Evolutionary conservation across 768 basidiomycete genomes (phyloP).

Genomic region (Amanita inopinata): DNA sequence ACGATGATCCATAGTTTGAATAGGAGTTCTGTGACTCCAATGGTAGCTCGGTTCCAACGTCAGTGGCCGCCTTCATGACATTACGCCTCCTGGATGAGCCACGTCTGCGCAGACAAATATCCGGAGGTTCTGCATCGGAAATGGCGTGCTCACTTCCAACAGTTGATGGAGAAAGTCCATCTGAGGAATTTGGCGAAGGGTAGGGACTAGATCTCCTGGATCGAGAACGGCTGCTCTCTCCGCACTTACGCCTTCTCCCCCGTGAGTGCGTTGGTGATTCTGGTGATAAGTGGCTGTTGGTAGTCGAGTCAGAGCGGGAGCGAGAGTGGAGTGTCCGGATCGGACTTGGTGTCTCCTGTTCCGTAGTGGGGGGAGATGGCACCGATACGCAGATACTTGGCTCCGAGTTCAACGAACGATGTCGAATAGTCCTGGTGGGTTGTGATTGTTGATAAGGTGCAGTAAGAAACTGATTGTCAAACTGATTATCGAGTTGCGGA

Average conservation of each 20-base stretch:
- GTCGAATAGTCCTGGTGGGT: slow-evolving; percentile 1
- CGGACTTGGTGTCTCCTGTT: not conserved
- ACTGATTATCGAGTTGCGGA: not conserved
- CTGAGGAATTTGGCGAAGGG: not conserved
- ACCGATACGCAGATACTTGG: slow-evolving; percentile 5
- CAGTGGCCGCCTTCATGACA: too few species aligned
- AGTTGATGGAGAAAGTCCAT: not conserved
- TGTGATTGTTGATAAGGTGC: not conserved
- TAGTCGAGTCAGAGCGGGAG: not conserved
- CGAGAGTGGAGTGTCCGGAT: not conserved
- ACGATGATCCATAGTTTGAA: not conserved
- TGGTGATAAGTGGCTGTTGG: slow-evolving; percentile 3
- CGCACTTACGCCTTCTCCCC: slow-evolving; percentile 1
- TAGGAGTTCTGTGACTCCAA: slow-evolving; percentile 1
- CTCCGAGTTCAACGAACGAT: slow-evolving; percentile 4
- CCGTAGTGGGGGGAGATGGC: not conserved
- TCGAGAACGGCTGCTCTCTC: slow-evolving; percentile 3
- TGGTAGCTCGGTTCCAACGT: not conserved
- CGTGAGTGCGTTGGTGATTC: not conserved
- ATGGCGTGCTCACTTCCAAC: slow-evolving; percentile 1
- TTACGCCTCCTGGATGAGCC: not conserved
- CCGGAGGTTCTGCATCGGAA: not conserved
- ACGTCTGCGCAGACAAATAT: not conserved
- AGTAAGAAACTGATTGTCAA: too few species aligned
- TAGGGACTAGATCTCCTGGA: slow-evolving; percentile 7